phyloP scores from a whole-genome alignment of 2,329 filamentous ascomycete genomes.

The Ceratocystiopsis minuta region DNA sequence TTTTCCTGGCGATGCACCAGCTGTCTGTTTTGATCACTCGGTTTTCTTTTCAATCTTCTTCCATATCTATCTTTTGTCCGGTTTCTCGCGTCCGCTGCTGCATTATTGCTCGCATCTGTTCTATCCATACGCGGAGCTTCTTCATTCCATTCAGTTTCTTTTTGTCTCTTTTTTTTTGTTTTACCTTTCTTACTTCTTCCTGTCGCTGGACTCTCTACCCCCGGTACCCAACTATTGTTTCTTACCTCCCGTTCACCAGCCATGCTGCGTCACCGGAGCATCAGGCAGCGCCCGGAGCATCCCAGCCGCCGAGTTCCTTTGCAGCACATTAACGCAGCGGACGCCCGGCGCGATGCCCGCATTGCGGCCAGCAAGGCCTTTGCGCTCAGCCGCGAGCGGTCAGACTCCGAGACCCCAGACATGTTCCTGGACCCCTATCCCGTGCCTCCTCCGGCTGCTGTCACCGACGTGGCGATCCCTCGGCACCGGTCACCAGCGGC shows the following conservation, averaged over 20 bases:
- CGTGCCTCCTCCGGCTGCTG: not conserved
- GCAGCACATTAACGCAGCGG: constrained; percentile 29
- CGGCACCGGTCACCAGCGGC: not conserved
- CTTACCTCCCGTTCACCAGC: not conserved
- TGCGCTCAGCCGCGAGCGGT: constrained; percentile 27
- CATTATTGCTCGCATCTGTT: no score
- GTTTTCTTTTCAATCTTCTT: not conserved
- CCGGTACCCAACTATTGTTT: no score
- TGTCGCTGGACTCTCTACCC: no score
- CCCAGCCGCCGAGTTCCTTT: constrained; percentile 30
- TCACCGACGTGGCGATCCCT: not conserved
- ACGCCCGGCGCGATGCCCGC: constrained; percentile 40
- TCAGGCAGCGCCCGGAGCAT: constrained; percentile 24
- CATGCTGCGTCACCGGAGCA: constrained; percentile 19
- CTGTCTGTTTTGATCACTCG: no score
- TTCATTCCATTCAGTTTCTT: no score
- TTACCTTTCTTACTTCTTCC: no score
- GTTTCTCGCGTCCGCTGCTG: no score
- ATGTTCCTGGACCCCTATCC: constrained; percentile 1
- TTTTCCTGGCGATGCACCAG: no score
- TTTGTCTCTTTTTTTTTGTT: no score
- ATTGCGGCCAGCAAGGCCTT: constrained; percentile 45
- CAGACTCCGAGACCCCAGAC: constrained; percentile 15
- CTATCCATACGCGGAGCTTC: no score
- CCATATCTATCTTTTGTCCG: not conserved